Evolutionary conservation across 164 flowering plant genomes (phyloP).

Genomic region (Aristolochia contorta): DNA sequence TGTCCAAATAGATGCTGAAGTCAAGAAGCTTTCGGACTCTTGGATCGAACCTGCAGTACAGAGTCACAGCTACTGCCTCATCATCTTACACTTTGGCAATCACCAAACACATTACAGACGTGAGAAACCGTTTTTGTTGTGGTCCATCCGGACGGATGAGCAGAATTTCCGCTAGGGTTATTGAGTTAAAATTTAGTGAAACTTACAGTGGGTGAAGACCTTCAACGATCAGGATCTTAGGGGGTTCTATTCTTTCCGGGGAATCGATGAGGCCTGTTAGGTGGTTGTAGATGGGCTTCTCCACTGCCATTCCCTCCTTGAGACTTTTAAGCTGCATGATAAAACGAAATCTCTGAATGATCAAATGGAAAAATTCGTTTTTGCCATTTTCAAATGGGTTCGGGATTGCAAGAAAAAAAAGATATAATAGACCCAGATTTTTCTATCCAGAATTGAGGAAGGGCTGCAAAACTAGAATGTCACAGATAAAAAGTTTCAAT

Average conservation of each 20-base stretch:
- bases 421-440: no score
- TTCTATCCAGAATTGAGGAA: no score
- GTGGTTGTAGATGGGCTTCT: slow-evolving; percentile 80
- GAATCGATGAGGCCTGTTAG: slow-evolving; percentile 67
- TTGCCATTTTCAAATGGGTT: no score
- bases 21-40: slow-evolving; percentile 86
- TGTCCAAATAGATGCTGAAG: slow-evolving; percentile 95
- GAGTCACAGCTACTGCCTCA: background rate
- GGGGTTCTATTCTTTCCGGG: slow-evolving; percentile 71
- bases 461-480: no score
- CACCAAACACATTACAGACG: background rate
- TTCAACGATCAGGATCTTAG: slow-evolving; percentile 77
- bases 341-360: no score
- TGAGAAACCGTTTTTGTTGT: no score
- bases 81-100: background rate
- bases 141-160: background rate
- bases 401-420: no score
- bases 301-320: slow-evolving; percentile 51
- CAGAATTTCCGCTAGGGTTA: background rate
- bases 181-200: background rate
- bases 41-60: slow-evolving; percentile 48
- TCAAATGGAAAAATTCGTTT: no score
- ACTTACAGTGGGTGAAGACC: slow-evolving; percentile 87
- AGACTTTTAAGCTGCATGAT: slow-evolving; percentile 42
- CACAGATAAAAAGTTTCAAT: no score